These are phyloP conservation scores for Trichosporon sp. DNA, from an alignment of 1,284 basidiomycete genomes.

Conservation along the genomic window DNA sequence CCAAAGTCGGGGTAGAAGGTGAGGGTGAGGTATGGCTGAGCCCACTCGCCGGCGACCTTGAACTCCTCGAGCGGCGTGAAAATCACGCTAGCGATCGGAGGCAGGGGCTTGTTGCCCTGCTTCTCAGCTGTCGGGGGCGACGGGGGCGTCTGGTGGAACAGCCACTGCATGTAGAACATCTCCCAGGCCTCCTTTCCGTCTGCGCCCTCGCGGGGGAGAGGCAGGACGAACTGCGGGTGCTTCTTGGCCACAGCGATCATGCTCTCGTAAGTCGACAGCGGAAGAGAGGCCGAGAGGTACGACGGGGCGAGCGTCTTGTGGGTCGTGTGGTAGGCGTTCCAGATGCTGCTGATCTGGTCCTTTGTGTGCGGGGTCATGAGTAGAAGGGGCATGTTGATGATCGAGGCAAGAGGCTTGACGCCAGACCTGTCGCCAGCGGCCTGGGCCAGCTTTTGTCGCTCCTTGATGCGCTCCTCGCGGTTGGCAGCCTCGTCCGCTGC, in stretches of 20 bases:
- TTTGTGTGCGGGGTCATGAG: conserved; percentile 64
- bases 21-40: conserved; percentile 83
- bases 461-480: conserved; percentile 40
- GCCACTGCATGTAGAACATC: conserved; percentile 85
- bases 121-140: conserved; percentile 27
- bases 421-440: conserved; percentile 41
- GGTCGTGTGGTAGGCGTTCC: conserved; percentile 82
- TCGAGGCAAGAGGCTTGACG: conserved; percentile 64
- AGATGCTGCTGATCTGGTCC: conserved; percentile 68
- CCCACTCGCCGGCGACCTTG: conserved; percentile 78
- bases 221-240: conserved; percentile 73
- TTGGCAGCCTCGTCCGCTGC: conserved; percentile 51
- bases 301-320: conserved; percentile 70
- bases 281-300: conserved; percentile 72
- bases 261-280: conserved; percentile 63
- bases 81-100: conserved; percentile 57
- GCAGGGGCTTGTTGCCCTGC: conserved; percentile 39
- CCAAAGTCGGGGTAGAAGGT: conserved; percentile 90
- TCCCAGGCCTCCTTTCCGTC: conserved; percentile 58
- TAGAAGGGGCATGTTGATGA: conserved; percentile 70
- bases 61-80: conserved; percentile 94
- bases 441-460: conserved; percentile 26
- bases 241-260: conserved; percentile 60
- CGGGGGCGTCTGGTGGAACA: conserved; percentile 62
- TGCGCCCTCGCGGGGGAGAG: conserved; percentile 55